Conservation (phyloP, 1,284 basidiomycete species). For the Cryptococcus sp. region DNA sequence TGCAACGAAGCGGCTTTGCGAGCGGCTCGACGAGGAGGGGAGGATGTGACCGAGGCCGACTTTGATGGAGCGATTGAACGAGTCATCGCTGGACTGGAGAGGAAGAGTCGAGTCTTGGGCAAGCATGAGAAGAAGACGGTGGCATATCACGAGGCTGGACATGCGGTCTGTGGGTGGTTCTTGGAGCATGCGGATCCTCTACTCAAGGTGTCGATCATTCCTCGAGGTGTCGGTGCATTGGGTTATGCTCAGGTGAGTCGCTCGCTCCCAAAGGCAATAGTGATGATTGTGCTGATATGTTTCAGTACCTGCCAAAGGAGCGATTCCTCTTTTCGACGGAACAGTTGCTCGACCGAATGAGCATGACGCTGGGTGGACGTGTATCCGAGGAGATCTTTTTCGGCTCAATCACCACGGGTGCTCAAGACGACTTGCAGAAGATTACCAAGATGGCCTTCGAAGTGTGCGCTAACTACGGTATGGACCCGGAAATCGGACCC, state of each 20-base stretch:
- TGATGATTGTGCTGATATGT: conserved; percentile 5
- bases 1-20: conserved; percentile 97
- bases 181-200: conserved; percentile 94
- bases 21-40: conserved; percentile 78
- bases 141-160: conserved; percentile 98
- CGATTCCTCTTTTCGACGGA: conserved; percentile 92
- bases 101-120: conserved; percentile 88
- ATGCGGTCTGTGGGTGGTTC: conserved; percentile 98
- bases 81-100: conserved; percentile 93
- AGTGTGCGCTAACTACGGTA: conserved; percentile 84
- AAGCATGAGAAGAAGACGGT: conserved; percentile 98
- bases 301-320: conserved; percentile 74
- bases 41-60: conserved; percentile 74
- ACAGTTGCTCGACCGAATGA: conserved; percentile 91
- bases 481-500: conserved; percentile 91
- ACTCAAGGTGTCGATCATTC: conserved; percentile 97
- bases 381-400: conserved; percentile 99
- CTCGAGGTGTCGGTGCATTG: conserved; percentile 88
- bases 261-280: no score
- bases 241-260: conserved; percentile 83
- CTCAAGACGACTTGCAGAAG: conserved; percentile 95
- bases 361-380: conserved; percentile 98
- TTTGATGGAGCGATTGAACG: conserved; percentile 98
- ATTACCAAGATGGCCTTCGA: conserved; percentile 98
- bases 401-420: conserved; percentile 91